Percentiles rank a stretch among this genome's conserved stretches.
phyloP scores from a whole-genome alignment of 352 stramenopile genomes.

The Phytophthora colocasiae region DNA sequence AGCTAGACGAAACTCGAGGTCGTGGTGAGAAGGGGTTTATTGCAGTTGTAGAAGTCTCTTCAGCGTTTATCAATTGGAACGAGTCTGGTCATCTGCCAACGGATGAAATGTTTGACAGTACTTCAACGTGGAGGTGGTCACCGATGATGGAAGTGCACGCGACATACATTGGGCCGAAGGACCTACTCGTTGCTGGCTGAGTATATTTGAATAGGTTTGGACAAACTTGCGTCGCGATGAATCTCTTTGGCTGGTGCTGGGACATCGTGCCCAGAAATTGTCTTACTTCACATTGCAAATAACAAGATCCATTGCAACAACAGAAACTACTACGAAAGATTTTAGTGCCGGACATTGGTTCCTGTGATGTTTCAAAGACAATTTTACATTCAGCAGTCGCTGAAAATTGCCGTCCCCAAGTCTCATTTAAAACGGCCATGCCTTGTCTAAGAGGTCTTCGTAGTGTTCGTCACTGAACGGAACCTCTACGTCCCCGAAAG shows the following conservation, averaged over 20 bases:
- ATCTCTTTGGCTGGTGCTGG: no score
- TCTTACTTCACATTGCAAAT: no score
- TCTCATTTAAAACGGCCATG: neutral
- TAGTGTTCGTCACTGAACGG: neutral
- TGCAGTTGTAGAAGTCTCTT: neutral
- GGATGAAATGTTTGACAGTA: neutral
- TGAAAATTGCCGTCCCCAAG: neutral
- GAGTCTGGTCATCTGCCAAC: neutral
- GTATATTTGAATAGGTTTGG: no score
- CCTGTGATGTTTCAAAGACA: no score
- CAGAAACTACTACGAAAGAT: no score
- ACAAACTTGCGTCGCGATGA: no score
- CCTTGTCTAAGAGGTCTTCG: neutral
- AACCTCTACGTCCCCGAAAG: neutral
- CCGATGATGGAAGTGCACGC: slow-evolving; percentile 2
- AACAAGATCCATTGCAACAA: no score
- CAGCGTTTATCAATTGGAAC: neutral
- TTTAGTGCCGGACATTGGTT: no score
- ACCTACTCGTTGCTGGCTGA: no score
- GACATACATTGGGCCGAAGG: neutral
- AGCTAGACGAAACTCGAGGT: neutral
- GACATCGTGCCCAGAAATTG: no score
- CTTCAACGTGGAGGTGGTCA: slow-evolving; percentile 2
- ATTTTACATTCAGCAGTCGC: no score
- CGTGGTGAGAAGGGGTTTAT: neutral